phyloP scores from a whole-genome alignment of 1,284 basidiomycete species.

The Inonotus hispidus region DNA sequence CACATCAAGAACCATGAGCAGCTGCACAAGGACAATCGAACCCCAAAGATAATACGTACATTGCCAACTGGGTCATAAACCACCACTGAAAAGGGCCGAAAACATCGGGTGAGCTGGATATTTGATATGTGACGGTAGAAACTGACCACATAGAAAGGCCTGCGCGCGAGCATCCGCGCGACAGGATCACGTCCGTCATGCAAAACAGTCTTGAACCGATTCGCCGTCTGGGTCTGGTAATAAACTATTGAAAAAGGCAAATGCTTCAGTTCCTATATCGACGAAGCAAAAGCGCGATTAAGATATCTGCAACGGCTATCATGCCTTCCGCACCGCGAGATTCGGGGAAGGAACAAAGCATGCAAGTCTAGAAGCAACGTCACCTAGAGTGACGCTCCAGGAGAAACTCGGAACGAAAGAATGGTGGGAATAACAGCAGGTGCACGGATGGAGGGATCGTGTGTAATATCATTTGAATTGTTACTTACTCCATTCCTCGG shows the following conservation, averaged over 20 bases:
- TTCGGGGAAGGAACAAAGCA: background rate
- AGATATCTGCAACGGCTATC: background rate
- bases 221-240: conserved; percentile 57
- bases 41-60: conserved; percentile 34
- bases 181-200: conserved; percentile 41
- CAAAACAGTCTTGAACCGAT: conserved; percentile 46
- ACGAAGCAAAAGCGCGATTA: background rate
- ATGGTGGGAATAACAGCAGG: background rate
- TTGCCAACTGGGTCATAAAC: conserved; percentile 61
- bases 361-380: background rate
- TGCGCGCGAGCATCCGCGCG: conserved; percentile 50
- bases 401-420: background rate
- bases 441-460: background rate
- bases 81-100: conserved; percentile 35
- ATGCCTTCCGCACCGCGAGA: background rate
- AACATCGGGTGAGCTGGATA: background rate
- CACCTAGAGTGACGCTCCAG: background rate
- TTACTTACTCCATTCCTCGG: conserved; percentile 69
- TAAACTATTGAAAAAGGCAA: conserved; percentile 38
- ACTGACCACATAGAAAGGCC: conserved; percentile 52
- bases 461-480: conserved; percentile 15
- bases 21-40: background rate
- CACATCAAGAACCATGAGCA: background rate
- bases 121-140: background rate
- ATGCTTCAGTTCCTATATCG: background rate